Percentiles rank a stretch among this genome's conserved stretches.
phyloP scores from a whole-genome alignment of 441 rosid genomes.

The Adansonia madagascariensis region DNA sequence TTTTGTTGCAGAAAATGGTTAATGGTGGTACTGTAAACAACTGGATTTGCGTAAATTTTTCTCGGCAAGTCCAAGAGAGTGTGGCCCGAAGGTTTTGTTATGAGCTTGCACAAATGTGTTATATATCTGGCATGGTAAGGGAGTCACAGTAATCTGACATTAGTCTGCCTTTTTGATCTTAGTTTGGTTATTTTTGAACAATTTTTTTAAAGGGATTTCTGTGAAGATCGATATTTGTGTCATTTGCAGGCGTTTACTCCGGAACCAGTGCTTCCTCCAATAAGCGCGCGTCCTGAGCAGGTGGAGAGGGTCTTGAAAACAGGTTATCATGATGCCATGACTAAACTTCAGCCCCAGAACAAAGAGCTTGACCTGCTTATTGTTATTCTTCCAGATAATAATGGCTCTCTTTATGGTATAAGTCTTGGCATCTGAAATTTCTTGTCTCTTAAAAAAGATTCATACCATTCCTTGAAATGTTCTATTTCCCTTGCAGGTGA shows the following conservation, averaged over 20 bases:
- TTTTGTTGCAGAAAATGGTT: slow-evolving; percentile 13
- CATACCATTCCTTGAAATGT: neutral
- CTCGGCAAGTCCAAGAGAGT: neutral
- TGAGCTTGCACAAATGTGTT: neutral
- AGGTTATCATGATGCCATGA: neutral
- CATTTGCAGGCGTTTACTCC: neutral
- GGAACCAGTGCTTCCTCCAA: neutral
- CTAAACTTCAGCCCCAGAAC: slow-evolving; percentile 1
- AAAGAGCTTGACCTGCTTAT: slow-evolving; percentile 3
- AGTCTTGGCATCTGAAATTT: neutral
- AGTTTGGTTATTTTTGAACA: slow-evolving; percentile 21
- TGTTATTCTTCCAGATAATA: slow-evolving; percentile 5
- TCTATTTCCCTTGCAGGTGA: slow-evolving; percentile 13
- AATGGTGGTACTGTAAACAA: neutral
- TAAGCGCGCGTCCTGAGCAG: neutral
- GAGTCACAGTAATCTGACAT: neutral
- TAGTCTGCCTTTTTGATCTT: neutral
- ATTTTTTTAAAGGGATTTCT: neutral
- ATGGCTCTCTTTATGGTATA: slow-evolving; percentile 5
- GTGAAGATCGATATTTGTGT: neutral
- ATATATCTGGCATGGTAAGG: slow-evolving; percentile 6
- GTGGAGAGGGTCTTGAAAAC: slow-evolving; percentile 6
- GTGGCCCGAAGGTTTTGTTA: neutral
- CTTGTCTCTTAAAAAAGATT: neutral
- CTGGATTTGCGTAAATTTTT: slow-evolving; percentile 3